Percentiles rank a stretch among this genome's conserved stretches.
Conservation (phyloP, 345 rosid genomes). For the Cardamine chenopodiifolia region DNA sequence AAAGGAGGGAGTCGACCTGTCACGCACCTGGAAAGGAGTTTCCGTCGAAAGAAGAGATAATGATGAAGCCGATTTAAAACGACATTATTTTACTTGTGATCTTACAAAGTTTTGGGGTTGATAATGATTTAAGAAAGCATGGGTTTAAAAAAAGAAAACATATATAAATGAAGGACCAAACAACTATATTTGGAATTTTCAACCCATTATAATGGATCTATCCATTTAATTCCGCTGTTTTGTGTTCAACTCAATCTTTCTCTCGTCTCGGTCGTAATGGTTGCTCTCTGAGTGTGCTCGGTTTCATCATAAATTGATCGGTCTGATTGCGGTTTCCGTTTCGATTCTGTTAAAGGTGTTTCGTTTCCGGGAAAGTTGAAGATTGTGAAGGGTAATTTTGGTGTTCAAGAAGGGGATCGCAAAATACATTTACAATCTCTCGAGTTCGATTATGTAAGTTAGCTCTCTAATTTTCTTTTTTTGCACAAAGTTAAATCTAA, state of each 20-base stretch:
- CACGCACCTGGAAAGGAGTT: not conserved
- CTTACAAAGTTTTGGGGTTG: not conserved
- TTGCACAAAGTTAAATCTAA: not conserved
- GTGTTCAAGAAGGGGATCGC: conserved; percentile 27
- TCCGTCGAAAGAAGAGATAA: not conserved
- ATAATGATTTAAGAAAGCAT: not conserved
- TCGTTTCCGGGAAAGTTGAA: not conserved
- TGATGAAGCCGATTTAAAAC: not conserved
- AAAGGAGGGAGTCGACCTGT: conserved; percentile 12
- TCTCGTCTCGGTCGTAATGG: not conserved
- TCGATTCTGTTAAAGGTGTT: conserved; percentile 1
- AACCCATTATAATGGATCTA: conserved; percentile 32
- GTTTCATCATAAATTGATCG: conserved; percentile 5
- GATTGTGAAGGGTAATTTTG: conserved; percentile 13
- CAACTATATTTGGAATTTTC: not conserved
- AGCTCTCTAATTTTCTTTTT: not conserved
- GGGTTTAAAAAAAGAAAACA: not conserved
- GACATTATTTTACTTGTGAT: not conserved
- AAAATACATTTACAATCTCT: conserved; percentile 14
- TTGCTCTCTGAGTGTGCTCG: conserved; percentile 9
- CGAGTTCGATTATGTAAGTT: conserved; percentile 34
- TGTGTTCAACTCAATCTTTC: not conserved
- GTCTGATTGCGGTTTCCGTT: not conserved
- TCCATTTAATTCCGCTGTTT: conserved; percentile 18
- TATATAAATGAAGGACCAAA: conserved; percentile 18